Conservation (phyloP, 306 rosid genomes). For the Inga laurina region DNA sequence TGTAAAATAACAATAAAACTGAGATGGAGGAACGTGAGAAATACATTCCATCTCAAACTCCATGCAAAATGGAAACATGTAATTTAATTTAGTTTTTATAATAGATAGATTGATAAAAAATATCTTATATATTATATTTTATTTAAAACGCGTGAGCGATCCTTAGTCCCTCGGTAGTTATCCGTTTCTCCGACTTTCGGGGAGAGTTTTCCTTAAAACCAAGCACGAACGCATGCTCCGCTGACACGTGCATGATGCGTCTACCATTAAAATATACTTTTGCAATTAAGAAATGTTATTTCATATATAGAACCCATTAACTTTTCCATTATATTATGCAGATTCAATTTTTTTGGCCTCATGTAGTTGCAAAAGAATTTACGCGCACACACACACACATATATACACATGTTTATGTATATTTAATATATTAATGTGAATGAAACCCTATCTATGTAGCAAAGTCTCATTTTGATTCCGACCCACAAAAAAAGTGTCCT, state of each 20-base stretch:
- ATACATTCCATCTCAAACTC: not conserved
- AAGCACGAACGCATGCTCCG: not conserved
- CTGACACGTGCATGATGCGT: not conserved
- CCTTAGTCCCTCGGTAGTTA: not conserved
- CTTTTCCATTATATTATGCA: not conserved
- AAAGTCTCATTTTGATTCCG: not conserved
- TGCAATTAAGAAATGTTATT: not conserved
- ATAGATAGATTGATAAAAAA: not conserved
- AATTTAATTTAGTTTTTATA: not conserved
- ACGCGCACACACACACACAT: not conserved
- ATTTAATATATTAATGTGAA: not conserved
- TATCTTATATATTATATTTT: not conserved
- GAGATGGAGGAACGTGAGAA: not conserved
- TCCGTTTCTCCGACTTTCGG: not conserved
- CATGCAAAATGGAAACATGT: not conserved
- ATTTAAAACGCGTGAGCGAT: not conserved
- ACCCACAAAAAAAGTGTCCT: not conserved
- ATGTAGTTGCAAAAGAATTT: not conserved
- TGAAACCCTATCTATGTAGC: not conserved
- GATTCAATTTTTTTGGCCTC: not conserved
- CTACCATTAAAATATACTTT: not conserved
- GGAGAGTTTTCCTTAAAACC: slow-evolving; percentile 5
- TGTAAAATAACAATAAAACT: too few relatives aligned
- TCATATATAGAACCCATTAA: not conserved
- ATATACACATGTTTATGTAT: not conserved